phyloP scores from a whole-genome alignment of 169 alveolate species.

The Eimeria tenella region DNA sequence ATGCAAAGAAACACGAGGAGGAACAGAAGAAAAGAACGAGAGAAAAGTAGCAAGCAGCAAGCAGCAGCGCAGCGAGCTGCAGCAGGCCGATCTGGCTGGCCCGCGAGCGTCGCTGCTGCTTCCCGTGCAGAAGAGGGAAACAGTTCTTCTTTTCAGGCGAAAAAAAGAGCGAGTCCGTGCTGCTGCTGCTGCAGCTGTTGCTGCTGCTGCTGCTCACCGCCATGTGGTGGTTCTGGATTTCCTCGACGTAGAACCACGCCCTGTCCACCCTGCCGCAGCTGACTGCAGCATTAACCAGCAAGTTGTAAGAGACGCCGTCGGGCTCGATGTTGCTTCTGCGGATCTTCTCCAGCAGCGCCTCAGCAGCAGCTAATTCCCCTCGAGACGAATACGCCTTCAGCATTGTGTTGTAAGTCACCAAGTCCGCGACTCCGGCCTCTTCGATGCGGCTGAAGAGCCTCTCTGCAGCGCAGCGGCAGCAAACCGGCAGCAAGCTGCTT shows the following conservation, averaged over 20 bases:
- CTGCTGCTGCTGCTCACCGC: neutral
- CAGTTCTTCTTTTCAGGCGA: too few species aligned
- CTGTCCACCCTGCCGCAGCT: conserved; percentile 14
- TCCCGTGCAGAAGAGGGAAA: too few species aligned
- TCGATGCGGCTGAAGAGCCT: conserved; percentile 29
- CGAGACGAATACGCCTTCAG: neutral
- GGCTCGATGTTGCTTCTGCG: neutral
- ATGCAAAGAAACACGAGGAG: too few species aligned
- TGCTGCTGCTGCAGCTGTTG: too few species aligned
- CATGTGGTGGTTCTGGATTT: neutral
- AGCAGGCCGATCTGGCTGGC: too few species aligned
- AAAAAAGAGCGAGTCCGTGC: too few species aligned
- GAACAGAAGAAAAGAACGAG: too few species aligned
- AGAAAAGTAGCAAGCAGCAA: too few species aligned
- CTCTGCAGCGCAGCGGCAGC: conserved; percentile 1
- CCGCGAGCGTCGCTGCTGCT: too few species aligned
- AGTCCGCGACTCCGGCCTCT: conserved; percentile 44
- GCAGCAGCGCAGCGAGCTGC: too few species aligned
- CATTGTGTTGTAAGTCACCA: conserved; percentile 72
- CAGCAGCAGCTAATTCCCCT: conserved; percentile 48
- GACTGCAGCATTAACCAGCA: conserved; percentile 55
- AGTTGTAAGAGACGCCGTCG: conserved; percentile 55
- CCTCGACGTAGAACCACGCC: conserved; percentile 67
- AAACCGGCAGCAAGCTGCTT: too few species aligned
- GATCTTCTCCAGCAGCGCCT: conserved; percentile 12